phyloP scores from a whole-genome alignment of 305 asterid genomes.

The Solanum hybrid region DNA sequence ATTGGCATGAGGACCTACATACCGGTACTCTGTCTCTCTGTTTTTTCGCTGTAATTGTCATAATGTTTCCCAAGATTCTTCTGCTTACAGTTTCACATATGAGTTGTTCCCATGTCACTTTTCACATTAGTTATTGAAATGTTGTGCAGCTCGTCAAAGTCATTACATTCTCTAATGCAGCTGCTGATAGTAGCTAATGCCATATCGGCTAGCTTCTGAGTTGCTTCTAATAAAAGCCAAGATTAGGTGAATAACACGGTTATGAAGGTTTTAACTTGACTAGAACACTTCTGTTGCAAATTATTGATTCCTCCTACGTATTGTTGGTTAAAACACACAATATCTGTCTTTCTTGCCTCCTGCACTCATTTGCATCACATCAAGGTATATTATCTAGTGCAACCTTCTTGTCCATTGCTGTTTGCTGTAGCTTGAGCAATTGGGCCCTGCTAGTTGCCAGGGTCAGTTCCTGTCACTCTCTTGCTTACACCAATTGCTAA shows the following conservation, averaged over 20 bases:
- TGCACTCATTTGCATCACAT: slow-evolving; percentile 12
- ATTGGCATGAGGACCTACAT: slow-evolving; percentile 85
- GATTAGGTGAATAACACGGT: background rate
- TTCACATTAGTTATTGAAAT: background rate
- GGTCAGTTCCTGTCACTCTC: slow-evolving; percentile 13
- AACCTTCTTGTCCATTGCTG: slow-evolving; percentile 17
- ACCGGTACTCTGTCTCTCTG: slow-evolving; percentile 39
- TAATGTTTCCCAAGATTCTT: background rate
- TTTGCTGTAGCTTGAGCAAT: slow-evolving; percentile 20
- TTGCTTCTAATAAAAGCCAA: background rate
- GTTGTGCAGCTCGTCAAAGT: background rate
- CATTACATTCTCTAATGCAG: background rate
- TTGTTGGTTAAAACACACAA: background rate
- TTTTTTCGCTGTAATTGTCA: background rate
- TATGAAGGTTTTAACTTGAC: background rate
- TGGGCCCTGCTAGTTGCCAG: slow-evolving; percentile 21
- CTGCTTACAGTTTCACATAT: slow-evolving; percentile 3
- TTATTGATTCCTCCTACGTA: background rate
- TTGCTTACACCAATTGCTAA: slow-evolving; percentile 7
- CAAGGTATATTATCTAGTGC: slow-evolving; percentile 12
- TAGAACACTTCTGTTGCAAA: background rate
- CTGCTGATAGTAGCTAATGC: background rate
- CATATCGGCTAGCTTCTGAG: background rate
- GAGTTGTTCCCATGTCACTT: slow-evolving; percentile 7
- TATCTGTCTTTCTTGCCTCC: background rate